Conservation (phyloP, 2,329 filamentous ascomycete genomes). For the Scopulariopsis brevicaulis region DNA sequence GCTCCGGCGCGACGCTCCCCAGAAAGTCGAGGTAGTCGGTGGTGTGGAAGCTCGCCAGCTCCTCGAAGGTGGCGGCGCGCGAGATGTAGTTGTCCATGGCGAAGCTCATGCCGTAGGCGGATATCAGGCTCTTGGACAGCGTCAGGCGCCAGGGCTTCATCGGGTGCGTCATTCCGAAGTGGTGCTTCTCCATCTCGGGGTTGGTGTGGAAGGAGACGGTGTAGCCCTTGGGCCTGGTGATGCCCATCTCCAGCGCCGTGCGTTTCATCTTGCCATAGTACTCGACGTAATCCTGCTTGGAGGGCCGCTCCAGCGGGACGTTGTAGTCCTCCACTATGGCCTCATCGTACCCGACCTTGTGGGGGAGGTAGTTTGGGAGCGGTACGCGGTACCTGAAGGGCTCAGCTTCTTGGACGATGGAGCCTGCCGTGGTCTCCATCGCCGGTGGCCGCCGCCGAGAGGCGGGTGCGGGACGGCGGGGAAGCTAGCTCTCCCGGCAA, state of each 20-base stretch:
- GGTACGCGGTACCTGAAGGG: conserved; percentile 41
- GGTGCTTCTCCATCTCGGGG: conserved; percentile 86
- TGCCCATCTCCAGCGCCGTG: conserved; percentile 50
- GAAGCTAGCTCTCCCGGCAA: neutral
- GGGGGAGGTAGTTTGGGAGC: conserved; percentile 49
- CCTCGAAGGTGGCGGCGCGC: conserved; percentile 73
- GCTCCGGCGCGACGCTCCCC: conserved; percentile 55
- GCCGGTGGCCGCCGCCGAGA: neutral
- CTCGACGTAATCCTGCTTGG: conserved; percentile 42
- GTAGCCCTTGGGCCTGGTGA: conserved; percentile 73
- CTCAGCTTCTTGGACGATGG: conserved; percentile 15
- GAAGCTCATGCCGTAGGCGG: conserved; percentile 90
- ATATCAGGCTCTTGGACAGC: conserved; percentile 86
- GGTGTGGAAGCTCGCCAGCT: conserved; percentile 79
- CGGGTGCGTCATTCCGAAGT: conserved; percentile 92
- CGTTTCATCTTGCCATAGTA: conserved; percentile 48
- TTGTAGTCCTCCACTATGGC: conserved; percentile 42
- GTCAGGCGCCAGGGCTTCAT: conserved; percentile 99
- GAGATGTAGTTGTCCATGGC: conserved; percentile 93
- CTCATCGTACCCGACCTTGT: conserved; percentile 37
- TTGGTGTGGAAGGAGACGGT: conserved; percentile 95
- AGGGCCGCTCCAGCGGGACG: conserved; percentile 35
- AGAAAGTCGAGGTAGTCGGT: conserved; percentile 87
- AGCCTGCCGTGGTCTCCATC: conserved; percentile 5
- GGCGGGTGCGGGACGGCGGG: neutral